Conservation (phyloP, 306 rosid species). For the Casuarina equisetifolia region DNA sequence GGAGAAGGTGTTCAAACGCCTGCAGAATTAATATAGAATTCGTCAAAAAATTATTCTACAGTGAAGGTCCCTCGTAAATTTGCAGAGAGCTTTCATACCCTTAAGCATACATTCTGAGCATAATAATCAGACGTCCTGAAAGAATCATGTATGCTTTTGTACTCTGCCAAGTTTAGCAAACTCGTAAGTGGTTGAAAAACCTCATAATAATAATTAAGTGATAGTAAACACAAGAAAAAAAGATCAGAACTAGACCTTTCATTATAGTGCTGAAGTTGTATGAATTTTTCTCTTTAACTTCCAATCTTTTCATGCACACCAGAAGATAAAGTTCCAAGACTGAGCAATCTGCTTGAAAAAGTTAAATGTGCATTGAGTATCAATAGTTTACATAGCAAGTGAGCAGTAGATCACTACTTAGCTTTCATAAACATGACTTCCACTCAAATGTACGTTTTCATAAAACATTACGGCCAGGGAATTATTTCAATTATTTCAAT, state of each 20-base stretch:
- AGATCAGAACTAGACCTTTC: conserved; percentile 56
- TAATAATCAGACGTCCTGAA: conserved; percentile 65
- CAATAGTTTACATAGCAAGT: background rate
- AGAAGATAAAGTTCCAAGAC: conserved; percentile 79
- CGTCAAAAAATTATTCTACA: conserved; percentile 14
- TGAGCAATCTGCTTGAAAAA: conserved; percentile 68
- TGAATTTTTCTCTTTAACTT: conserved; percentile 69
- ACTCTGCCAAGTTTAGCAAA: conserved; percentile 58
- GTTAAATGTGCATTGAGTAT: conserved; percentile 17
- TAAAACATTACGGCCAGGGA: background rate
- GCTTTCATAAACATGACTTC: background rate
- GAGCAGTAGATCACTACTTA: conserved; percentile 1
- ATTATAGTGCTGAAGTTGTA: conserved; percentile 86
- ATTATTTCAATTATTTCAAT: background rate
- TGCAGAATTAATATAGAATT: conserved; percentile 36
- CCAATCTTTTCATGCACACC: conserved; percentile 94
- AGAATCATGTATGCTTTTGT: conserved; percentile 63
- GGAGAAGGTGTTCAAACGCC: conserved; percentile 93
- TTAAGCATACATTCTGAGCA: conserved; percentile 63
- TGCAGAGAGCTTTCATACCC: conserved; percentile 49
- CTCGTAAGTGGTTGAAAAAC: conserved; percentile 24
- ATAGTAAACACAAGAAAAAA: conserved; percentile 3
- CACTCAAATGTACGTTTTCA: background rate
- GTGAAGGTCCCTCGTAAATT: conserved; percentile 16
- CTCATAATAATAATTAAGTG: conserved; percentile 14